Percentiles rank a stretch among this genome's conserved stretches.
Conservation (phyloP, 2,329 filamentous ascomycete species). For the Thyridium curvatum region DNA sequence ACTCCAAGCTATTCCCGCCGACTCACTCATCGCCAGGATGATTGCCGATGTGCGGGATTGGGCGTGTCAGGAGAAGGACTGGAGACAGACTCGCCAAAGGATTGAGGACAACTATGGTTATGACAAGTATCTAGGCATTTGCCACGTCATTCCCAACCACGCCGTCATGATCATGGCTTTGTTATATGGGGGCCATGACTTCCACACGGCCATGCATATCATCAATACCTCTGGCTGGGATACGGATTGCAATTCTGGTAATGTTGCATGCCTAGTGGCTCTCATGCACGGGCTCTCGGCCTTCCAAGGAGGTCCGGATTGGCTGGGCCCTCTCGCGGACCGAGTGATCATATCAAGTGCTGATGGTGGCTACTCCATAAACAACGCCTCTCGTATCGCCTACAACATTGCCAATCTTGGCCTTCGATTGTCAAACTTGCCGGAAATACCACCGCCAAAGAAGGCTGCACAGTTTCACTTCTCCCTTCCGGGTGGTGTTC, state of each 20-base stretch:
- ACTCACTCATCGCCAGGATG: constrained; percentile 19
- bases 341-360: constrained; percentile 26
- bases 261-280: constrained; percentile 26
- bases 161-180: constrained; percentile 24
- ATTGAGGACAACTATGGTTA: constrained; percentile 25
- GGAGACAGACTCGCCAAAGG: constrained; percentile 22
- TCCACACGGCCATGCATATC: constrained; percentile 26
- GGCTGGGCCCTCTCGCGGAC: constrained; percentile 26
- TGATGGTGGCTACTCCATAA: constrained; percentile 27
- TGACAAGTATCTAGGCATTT: constrained; percentile 22
- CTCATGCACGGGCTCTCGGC: constrained; percentile 24
- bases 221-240: constrained; percentile 29
- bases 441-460: constrained; percentile 16
- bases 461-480: constrained; percentile 29
- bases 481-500: constrained; percentile 25
- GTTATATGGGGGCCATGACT: constrained; percentile 20
- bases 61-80: constrained; percentile 19
- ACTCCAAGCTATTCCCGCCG: constrained; percentile 16
- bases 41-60: constrained; percentile 21
- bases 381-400: constrained; percentile 24
- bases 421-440: constrained; percentile 13
- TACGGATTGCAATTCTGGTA: constrained; percentile 30
- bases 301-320: constrained; percentile 20
- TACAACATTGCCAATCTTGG: constrained; percentile 21
- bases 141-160: constrained; percentile 27